phyloP scores from a whole-genome alignment of 345 rosid genomes.

The Diplotaxis tenuifolia region DNA sequence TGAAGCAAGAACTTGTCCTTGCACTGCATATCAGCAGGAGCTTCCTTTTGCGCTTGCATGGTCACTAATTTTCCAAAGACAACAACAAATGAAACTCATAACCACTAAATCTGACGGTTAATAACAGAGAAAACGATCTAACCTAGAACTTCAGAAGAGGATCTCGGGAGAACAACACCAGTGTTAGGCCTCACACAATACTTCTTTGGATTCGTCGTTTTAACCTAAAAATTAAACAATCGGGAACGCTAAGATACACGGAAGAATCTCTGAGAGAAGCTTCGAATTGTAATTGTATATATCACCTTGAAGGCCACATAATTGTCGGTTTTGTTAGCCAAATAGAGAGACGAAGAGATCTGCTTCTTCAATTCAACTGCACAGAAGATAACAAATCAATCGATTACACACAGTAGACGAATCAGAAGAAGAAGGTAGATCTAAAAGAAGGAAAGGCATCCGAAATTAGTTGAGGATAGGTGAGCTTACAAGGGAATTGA shows the following conservation, averaged over 20 bases:
- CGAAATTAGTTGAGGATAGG: not conserved
- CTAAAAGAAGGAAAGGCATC: not conserved
- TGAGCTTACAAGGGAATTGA: slow-evolving; percentile 61
- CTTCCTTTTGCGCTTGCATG: slow-evolving; percentile 93
- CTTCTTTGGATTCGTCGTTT: slow-evolving; percentile 92
- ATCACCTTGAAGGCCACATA: slow-evolving; percentile 81
- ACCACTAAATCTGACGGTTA: no score
- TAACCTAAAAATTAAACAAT: slow-evolving; percentile 47
- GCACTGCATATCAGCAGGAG: slow-evolving; percentile 77
- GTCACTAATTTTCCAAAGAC: slow-evolving; percentile 48
- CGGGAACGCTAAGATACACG: slow-evolving; percentile 14
- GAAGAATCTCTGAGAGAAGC: not conserved
- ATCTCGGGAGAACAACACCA: slow-evolving; percentile 74
- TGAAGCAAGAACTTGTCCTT: slow-evolving; percentile 88
- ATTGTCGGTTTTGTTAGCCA: slow-evolving; percentile 60
- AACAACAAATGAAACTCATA: slow-evolving; percentile 17
- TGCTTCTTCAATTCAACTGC: slow-evolving; percentile 77
- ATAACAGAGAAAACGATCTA: slow-evolving; percentile 1
- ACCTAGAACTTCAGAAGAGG: slow-evolving; percentile 41
- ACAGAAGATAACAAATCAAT: not conserved
- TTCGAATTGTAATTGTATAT: not conserved
- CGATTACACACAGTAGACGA: slow-evolving; percentile 20
- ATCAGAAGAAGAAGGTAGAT: slow-evolving; percentile 20
- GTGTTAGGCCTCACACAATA: slow-evolving; percentile 83
- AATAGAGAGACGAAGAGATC: slow-evolving; percentile 72